phyloP scores from a whole-genome alignment of 1,284 basidiomycete species.

The Trichosporon faecale region DNA sequence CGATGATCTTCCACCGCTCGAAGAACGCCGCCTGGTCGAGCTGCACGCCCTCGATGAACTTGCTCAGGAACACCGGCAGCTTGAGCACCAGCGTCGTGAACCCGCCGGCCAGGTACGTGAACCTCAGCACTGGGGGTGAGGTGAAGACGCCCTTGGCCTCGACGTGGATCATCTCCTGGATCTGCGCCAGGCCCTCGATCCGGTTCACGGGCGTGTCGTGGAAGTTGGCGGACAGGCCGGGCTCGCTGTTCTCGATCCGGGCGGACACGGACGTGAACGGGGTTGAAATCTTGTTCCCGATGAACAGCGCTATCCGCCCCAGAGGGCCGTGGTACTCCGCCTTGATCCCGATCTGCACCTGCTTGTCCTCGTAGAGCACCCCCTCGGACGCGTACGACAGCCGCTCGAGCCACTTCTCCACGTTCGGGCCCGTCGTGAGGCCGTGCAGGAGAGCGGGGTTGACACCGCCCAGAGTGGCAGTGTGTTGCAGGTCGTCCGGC shows the following conservation, averaged over 20 bases:
- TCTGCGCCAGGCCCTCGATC: conserved; percentile 78
- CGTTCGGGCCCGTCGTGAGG: conserved; percentile 64
- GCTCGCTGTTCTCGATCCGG: conserved; percentile 68
- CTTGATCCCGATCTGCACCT: conserved; percentile 94
- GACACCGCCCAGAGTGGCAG: conserved; percentile 45
- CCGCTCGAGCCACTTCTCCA: conserved; percentile 87
- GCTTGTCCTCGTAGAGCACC: conserved; percentile 90
- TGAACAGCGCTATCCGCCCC: conserved; percentile 86
- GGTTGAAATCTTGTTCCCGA: conserved; percentile 90
- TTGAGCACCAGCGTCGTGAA: conserved; percentile 80
- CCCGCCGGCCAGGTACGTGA: conserved; percentile 89
- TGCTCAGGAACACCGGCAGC: conserved; percentile 80
- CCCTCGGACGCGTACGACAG: conserved; percentile 78
- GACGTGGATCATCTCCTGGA: conserved; percentile 86
- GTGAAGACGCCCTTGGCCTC: conserved; percentile 89
- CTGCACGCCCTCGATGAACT: conserved; percentile 91
- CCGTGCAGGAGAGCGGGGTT: conserved; percentile 52
- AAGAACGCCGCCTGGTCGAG: conserved; percentile 84
- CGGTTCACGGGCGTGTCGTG: conserved; percentile 77
- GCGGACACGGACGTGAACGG: conserved; percentile 86
- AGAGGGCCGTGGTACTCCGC: conserved; percentile 89
- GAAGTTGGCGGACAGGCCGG: conserved; percentile 73
- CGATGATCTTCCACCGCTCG: conserved; percentile 96
- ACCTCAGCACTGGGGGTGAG: conserved; percentile 71
- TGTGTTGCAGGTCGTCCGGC: conserved; percentile 27